A percentile compares a stretch with the other conserved stretches of the same genome.
phyloP scores from a whole-genome alignment of 345 rosid genomes.

The Dipteronia dyeriana region DNA sequence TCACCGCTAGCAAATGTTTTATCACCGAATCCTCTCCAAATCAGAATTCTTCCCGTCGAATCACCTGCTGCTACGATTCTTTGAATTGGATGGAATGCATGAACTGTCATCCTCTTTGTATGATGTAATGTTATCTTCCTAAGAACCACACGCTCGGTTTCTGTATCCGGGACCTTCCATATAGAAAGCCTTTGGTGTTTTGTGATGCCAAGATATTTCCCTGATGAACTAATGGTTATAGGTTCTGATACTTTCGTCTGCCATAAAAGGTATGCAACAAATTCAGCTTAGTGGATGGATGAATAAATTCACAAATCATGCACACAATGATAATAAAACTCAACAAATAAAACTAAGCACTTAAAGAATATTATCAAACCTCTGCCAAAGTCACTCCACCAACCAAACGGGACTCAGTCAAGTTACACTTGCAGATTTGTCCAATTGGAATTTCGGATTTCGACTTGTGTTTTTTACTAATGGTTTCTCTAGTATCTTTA shows the following conservation, averaged over 20 bases:
- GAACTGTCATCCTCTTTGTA: conserved; percentile 60
- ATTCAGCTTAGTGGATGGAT: not conserved
- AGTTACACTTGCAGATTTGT: conserved; percentile 69
- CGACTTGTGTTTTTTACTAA: not conserved
- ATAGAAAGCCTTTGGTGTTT: conserved; percentile 57
- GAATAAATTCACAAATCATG: not conserved
- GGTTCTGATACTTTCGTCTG: conserved; percentile 67
- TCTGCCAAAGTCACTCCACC: conserved; percentile 70
- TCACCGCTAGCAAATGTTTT: conserved; percentile 42
- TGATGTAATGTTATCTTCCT: conserved; percentile 78
- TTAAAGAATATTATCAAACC: conserved; percentile 35
- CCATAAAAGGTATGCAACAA: conserved; percentile 3
- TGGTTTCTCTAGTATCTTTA: conserved; percentile 37
- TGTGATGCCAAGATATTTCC: conserved; percentile 61
- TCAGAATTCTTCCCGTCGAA: conserved; percentile 83
- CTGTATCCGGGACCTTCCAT: conserved; percentile 71
- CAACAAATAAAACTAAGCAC: no score
- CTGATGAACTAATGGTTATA: conserved; percentile 62
- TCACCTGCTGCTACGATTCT: conserved; percentile 88
- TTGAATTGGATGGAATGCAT: conserved; percentile 86
- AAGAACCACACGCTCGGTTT: conserved; percentile 40
- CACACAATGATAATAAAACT: not conserved
- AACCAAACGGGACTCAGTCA: conserved; percentile 56
- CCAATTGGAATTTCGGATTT: conserved; percentile 24
- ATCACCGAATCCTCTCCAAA: conserved; percentile 87